Evolutionary conservation across 805 yeast genomes (phyloP).

Genomic region (Alloascoidea hylecoeti): DNA sequence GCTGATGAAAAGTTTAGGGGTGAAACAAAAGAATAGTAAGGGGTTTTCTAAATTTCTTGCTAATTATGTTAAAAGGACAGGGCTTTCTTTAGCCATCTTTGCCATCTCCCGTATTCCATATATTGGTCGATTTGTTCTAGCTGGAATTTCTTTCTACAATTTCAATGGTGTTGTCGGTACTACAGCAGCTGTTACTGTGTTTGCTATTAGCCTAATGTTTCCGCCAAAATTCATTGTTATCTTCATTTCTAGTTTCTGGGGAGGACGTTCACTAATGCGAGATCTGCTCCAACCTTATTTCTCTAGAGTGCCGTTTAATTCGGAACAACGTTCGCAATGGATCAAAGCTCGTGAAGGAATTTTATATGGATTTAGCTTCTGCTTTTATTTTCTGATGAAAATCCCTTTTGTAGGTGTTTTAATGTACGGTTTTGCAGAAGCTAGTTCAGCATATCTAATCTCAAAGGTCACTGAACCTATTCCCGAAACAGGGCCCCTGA

Average conservation of each 20-base stretch:
- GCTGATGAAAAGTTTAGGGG: slow-evolving; percentile 3
- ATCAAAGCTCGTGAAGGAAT: slow-evolving; percentile 36
- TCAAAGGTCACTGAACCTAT: slow-evolving; percentile 37
- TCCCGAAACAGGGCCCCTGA: slow-evolving; percentile 13
- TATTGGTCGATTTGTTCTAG: slow-evolving; percentile 26
- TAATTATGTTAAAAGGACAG: slow-evolving; percentile 15
- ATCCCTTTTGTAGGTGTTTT: slow-evolving; percentile 32
- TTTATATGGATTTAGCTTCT: slow-evolving; percentile 39
- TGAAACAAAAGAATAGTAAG: slow-evolving; percentile 3
- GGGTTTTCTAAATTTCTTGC: slow-evolving; percentile 11
- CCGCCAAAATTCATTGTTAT: slow-evolving; percentile 22
- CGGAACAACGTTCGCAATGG: slow-evolving; percentile 30
- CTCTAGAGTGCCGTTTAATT: slow-evolving; percentile 26
- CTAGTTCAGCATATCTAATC: slow-evolving; percentile 36
- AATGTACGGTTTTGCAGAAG: slow-evolving; percentile 37
- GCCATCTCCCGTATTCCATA: slow-evolving; percentile 24
- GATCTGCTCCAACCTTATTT: slow-evolving; percentile 39
- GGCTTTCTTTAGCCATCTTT: slow-evolving; percentile 18
- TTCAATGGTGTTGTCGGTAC: slow-evolving; percentile 32
- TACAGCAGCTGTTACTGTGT: slow-evolving; percentile 24
- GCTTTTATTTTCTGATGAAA: slow-evolving; percentile 26
- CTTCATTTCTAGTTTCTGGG: slow-evolving; percentile 30
- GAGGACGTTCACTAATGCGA: slow-evolving; percentile 26
- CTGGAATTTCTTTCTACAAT: slow-evolving; percentile 26
- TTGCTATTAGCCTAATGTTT: slow-evolving; percentile 19